These are phyloP conservation scores for Arthrobotrys sphaeroides DNA, from an alignment of 2,329 filamentous ascomycete species.

Conservation along the genomic window DNA sequence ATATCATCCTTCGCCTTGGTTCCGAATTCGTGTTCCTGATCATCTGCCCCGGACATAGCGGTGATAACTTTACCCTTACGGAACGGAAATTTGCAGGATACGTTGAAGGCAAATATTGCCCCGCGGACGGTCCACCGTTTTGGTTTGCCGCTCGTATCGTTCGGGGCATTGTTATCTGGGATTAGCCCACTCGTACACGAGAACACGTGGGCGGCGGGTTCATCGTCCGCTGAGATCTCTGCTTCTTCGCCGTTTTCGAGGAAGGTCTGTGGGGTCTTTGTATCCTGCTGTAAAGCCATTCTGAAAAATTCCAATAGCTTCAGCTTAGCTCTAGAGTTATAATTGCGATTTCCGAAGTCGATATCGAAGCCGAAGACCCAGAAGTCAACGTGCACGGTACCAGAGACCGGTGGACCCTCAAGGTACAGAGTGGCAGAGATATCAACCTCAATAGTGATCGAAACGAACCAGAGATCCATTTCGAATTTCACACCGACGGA, in stretches of 20 bases:
- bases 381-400: slow-evolving; percentile 57
- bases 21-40: slow-evolving; percentile 2
- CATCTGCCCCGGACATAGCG: slow-evolving; percentile 3
- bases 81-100: slow-evolving; percentile 48
- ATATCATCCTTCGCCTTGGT: slow-evolving; percentile 24
- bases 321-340: neutral
- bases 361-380: slow-evolving; percentile 58
- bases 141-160: slow-evolving; percentile 14
- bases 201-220: slow-evolving; percentile 12
- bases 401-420: slow-evolving; percentile 53
- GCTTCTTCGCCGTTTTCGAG: neutral
- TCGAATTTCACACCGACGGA: slow-evolving; percentile 39
- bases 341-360: slow-evolving; percentile 22
- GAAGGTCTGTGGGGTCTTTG: neutral
- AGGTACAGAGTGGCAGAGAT: slow-evolving; percentile 49
- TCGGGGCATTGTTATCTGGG: slow-evolving; percentile 1
- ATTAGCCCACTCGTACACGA: slow-evolving; percentile 21
- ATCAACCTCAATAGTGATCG: slow-evolving; percentile 51
- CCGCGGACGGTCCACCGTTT: slow-evolving; percentile 43
- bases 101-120: slow-evolving; percentile 45
- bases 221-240: neutral
- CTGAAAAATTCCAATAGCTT: slow-evolving; percentile 16
- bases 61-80: slow-evolving; percentile 10
- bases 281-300: slow-evolving; percentile 15
- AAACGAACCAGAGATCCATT: slow-evolving; percentile 32